A percentile compares a stretch with the other conserved stretches of the same genome.
Conservation (phyloP, 1,139 yeast genomes). For the Nakaseomyces sp. region DNA sequence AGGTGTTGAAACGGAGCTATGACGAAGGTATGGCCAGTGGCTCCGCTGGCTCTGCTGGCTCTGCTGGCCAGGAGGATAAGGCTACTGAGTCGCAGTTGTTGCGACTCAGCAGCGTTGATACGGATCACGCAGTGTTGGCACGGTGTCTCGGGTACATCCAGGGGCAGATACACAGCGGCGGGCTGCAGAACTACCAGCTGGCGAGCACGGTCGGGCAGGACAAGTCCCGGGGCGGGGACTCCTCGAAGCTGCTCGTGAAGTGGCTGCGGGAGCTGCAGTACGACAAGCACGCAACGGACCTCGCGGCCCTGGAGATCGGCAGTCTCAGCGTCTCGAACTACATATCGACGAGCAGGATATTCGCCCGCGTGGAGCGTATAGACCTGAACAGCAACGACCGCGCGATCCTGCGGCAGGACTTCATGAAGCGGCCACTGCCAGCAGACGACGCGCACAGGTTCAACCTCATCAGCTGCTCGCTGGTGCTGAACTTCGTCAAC, state of each 20-base stretch:
- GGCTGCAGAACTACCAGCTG: slow-evolving; percentile 65
- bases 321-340: slow-evolving; percentile 59
- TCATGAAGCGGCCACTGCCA: slow-evolving; percentile 70
- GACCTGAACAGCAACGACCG: slow-evolving; percentile 74
- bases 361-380: slow-evolving; percentile 47
- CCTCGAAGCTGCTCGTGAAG: slow-evolving; percentile 61
- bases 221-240: slow-evolving; percentile 75
- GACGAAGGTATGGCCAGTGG: not conserved
- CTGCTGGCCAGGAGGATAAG: not conserved
- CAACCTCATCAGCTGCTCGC: slow-evolving; percentile 67
- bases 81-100: slow-evolving; percentile 15
- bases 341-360: slow-evolving; percentile 51
- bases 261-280: slow-evolving; percentile 47
- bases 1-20: not conserved
- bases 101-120: not conserved
- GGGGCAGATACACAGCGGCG: slow-evolving; percentile 56
- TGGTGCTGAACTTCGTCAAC: slow-evolving; percentile 85
- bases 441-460: slow-evolving; percentile 38
- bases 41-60: not conserved
- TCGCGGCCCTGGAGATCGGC: slow-evolving; percentile 68
- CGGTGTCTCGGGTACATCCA: slow-evolving; percentile 45
- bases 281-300: slow-evolving; percentile 16
- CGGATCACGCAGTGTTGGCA: slow-evolving; percentile 1
- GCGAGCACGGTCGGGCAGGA: slow-evolving; percentile 86
- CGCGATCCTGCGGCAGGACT: slow-evolving; percentile 65